Evolutionary conservation across 1,284 basidiomycete species (phyloP), one percentile per base, ranked within the genome.

Genomic region (Naganishia albida): DNA sequence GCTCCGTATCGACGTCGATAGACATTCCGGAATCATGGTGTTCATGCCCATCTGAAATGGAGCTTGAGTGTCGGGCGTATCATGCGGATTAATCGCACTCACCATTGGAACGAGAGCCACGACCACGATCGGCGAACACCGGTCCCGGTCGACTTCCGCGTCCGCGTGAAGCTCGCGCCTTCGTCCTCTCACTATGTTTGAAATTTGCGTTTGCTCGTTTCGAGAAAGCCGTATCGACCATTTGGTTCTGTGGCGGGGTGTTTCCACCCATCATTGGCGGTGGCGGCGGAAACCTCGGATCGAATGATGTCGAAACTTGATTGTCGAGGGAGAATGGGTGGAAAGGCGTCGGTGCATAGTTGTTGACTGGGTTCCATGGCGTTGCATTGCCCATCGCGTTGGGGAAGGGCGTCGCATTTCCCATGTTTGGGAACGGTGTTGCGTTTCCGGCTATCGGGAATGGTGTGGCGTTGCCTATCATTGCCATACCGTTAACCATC

Each of bases 181-280:
- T 48, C n/a, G 23, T 23, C 51, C 51, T 12, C 30, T 53, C 7
- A n/a, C 13, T n/a, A 16, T 38, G n/a, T 10, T 53, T 34, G 34
- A 39, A 53, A 40, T 60, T 50, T 3, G 57, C 57, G 16, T 60
- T 48, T 8, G 57, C 57, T 12, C 57, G 57, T n/a, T 49, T 50
- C 16, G 57, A 60, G 38, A 60, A 60, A 7, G 30, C 34, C 13
- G 25, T 18, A 20, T 60, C 57, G 20, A 60, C 40, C 54, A 56
- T 12, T 12, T 60, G 25, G 46, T 50, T n/a, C 46, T 28, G 55
- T 12, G 26, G 46, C 15, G 57, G 57, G 18, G 20, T 28, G 2
- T 28, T 3, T 4, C 34, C 51, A 23, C 34, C 51, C 23, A n/a
- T 16, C 15, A 56, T 43, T 16, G 43, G 43, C 38, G 39, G 20